Evolutionary conservation across 2,329 filamentous ascomycete genomes (phyloP).

Genomic region (Colletotrichum costaricense): DNA sequence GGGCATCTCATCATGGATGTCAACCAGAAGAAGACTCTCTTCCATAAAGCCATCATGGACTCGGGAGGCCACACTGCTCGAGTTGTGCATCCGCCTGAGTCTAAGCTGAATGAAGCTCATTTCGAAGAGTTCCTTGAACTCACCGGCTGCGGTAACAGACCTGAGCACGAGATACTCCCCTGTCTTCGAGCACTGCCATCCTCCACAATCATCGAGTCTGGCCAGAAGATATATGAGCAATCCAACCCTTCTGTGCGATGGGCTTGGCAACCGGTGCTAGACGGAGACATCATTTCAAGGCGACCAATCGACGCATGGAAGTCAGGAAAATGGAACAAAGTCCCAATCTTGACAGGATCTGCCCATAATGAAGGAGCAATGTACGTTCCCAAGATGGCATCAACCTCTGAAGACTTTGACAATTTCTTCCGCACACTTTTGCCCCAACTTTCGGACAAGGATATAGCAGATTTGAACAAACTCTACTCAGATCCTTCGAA

Average conservation of each 20-base stretch:
- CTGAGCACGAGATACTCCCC: slow-evolving; percentile 39
- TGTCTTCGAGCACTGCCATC: slow-evolving; percentile 41
- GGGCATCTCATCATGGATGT: slow-evolving; percentile 47
- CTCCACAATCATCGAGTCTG: slow-evolving; percentile 41
- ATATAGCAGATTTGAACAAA: slow-evolving; percentile 41
- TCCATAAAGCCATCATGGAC: slow-evolving; percentile 47
- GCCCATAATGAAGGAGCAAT: slow-evolving; percentile 45
- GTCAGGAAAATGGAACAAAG: slow-evolving; percentile 45
- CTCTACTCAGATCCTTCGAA: slow-evolving; percentile 49
- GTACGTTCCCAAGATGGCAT: slow-evolving; percentile 39
- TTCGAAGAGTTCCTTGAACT: slow-evolving; percentile 44
- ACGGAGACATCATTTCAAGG: slow-evolving; percentile 43
- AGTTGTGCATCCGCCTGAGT: slow-evolving; percentile 41
- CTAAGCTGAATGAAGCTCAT: slow-evolving; percentile 42
- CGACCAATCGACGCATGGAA: slow-evolving; percentile 45
- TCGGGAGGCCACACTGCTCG: slow-evolving; percentile 45
- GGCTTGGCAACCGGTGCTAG: slow-evolving; percentile 47
- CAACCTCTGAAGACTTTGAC: slow-evolving; percentile 37
- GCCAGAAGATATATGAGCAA: slow-evolving; percentile 42
- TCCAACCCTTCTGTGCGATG: slow-evolving; percentile 45
- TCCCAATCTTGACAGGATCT: slow-evolving; percentile 45
- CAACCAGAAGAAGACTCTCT: slow-evolving; percentile 44
- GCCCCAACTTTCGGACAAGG: slow-evolving; percentile 42
- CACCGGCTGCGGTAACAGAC: slow-evolving; percentile 39
- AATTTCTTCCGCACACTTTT: slow-evolving; percentile 43